Evolutionary conservation across 2,329 filamentous ascomycete species (phyloP).

Genomic region (Trichoderma pleuroti): DNA sequence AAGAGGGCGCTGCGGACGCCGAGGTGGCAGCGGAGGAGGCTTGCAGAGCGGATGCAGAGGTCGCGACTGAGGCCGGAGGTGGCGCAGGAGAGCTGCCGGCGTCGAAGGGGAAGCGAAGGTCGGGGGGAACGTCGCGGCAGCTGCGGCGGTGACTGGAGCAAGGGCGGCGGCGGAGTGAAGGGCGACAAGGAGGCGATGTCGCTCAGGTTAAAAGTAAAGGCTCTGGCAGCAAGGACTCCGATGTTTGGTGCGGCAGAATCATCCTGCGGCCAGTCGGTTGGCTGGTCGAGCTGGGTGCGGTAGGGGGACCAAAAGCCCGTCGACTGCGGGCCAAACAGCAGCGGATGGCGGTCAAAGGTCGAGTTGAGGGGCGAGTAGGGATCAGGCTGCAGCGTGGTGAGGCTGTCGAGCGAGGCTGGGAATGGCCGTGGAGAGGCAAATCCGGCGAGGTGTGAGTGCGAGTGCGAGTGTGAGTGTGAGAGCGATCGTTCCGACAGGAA

Average conservation of each 20-base stretch:
- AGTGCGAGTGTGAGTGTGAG: not conserved
- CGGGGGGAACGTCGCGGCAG: not conserved
- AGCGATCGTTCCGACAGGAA: slow-evolving; percentile 21
- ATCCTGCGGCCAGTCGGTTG: not conserved
- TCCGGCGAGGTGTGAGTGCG: not conserved
- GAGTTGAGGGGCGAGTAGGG: not conserved
- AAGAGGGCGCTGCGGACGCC: not conserved
- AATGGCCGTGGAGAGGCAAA: not conserved
- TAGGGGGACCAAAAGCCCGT: not conserved
- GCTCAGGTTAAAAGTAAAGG: not conserved
- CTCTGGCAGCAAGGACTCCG: not conserved
- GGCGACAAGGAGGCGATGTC: not conserved
- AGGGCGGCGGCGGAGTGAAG: not conserved
- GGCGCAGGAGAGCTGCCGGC: not conserved
- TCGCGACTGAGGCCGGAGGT: not conserved
- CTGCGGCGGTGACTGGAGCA: not conserved
- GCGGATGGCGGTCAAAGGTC: not conserved
- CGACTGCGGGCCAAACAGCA: not conserved
- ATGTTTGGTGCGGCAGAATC: not conserved
- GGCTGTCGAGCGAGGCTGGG: not conserved
- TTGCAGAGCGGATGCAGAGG: not conserved
- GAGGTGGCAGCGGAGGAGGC: not conserved
- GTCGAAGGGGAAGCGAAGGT: not conserved
- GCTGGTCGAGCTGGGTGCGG: not conserved
- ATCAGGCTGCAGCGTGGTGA: slow-evolving; percentile 2